Conservation (phyloP, 2,329 filamentous ascomycete species). For the Fusarium dimerum region DNA sequence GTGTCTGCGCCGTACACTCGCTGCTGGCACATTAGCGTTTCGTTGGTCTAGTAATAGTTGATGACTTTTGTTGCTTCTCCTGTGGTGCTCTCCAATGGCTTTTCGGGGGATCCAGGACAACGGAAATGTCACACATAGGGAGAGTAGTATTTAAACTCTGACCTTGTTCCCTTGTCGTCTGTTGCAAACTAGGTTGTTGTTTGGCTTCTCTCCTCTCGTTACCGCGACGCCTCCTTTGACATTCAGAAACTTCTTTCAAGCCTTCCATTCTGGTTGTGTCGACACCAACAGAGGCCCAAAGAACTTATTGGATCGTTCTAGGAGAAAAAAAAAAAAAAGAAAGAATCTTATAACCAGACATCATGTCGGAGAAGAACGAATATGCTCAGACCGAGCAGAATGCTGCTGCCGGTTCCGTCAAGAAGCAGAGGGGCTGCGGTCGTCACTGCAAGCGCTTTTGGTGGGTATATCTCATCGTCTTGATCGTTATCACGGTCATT, state of each 20-base stretch:
- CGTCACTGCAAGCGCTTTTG: conserved; percentile 58
- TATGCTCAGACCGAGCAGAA: conserved; percentile 38
- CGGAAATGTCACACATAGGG: conserved; percentile 3
- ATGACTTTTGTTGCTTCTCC: conserved; percentile 12
- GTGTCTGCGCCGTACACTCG: conserved; percentile 11
- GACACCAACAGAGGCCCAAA: not conserved
- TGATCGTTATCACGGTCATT: conserved; percentile 52
- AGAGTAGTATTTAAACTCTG: conserved; percentile 24
- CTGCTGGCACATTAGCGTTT: not conserved
- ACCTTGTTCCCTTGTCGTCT: conserved; percentile 12
- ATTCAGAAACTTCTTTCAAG: not conserved
- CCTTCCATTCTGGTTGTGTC: conserved; percentile 1
- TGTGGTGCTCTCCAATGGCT: conserved; percentile 1
- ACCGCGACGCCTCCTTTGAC: conserved; percentile 5
- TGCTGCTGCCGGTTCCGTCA: conserved; percentile 20
- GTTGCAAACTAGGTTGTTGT: conserved; percentile 10
- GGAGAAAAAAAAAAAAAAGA: too few relatives aligned
- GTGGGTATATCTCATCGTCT: conserved; percentile 59
- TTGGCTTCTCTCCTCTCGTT: conserved; percentile 14
- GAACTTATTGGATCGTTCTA: not conserved
- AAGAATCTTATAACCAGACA: not conserved
- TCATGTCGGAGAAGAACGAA: conserved; percentile 42
- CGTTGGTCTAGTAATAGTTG: conserved; percentile 8
- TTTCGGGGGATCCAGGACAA: conserved; percentile 12
- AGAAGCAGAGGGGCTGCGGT: conserved; percentile 42